phyloP scores from a whole-genome alignment of 2,329 filamentous ascomycete genomes.

The Fusarium zealandicum region DNA sequence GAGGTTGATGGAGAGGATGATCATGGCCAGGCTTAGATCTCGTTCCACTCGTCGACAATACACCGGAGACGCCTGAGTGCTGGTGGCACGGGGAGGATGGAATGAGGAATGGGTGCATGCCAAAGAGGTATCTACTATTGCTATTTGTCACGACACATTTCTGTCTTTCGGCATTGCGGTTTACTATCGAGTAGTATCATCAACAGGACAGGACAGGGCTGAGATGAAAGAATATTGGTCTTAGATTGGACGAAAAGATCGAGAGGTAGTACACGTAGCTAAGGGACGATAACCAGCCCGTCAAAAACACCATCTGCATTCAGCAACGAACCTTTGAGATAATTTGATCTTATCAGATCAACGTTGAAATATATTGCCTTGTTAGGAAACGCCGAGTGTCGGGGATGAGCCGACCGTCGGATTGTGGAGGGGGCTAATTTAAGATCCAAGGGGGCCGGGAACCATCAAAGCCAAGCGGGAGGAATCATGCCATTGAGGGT shows the following conservation, averaged over 20 bases:
- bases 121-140: background rate
- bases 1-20: background rate
- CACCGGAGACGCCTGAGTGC: background rate
- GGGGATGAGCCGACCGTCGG: constrained; percentile 13
- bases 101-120: constrained; percentile 1
- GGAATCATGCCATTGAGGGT: constrained; percentile 8
- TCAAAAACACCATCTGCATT: background rate
- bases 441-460: constrained; percentile 7
- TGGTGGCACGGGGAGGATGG: background rate
- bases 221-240: background rate
- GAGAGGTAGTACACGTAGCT: constrained; percentile 3
- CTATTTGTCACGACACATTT: constrained; percentile 5
- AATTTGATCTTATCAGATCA: background rate
- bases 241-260: background rate
- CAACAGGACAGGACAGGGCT: background rate
- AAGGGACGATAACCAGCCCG: background rate
- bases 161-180: constrained; percentile 13
- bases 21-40: background rate
- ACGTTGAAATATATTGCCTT: constrained; percentile 1
- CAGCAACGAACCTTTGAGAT: background rate
- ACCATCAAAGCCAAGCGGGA: constrained; percentile 9
- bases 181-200: background rate
- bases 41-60: background rate
- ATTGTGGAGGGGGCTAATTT: constrained; percentile 15
- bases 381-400: constrained; percentile 9